A percentile compares a stretch with the other conserved stretches of the same genome.
These are phyloP conservation scores for Lepidium didymum DNA, from an alignment of 345 rosid genomes.

Conservation along the genomic window DNA sequence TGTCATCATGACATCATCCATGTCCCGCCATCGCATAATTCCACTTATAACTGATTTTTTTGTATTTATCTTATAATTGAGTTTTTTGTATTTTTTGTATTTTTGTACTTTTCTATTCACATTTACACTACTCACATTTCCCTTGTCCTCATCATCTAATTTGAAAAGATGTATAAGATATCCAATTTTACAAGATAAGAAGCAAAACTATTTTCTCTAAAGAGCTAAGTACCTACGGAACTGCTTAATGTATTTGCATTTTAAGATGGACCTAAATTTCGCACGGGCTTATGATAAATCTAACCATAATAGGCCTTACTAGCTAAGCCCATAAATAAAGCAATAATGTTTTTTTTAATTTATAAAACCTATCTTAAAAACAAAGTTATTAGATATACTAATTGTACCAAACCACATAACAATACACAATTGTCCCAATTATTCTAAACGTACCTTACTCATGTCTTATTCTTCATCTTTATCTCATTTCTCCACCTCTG, in stretches of 20 bases:
- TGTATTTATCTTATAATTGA: slow-evolving; percentile 7
- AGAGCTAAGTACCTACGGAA: not conserved
- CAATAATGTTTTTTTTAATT: too few relatives aligned
- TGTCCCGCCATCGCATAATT: slow-evolving; percentile 18
- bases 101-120: not conserved
- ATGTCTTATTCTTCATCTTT: too few relatives aligned
- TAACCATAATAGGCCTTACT: not conserved
- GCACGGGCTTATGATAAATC: not conserved
- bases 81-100: slow-evolving; percentile 12
- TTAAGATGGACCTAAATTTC: not conserved
- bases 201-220: not conserved
- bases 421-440: too few relatives aligned
- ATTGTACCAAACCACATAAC: too few relatives aligned
- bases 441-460: too few relatives aligned
- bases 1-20: slow-evolving; percentile 19
- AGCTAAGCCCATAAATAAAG: not conserved
- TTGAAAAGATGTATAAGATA: not conserved
- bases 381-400: too few relatives aligned
- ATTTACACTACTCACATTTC: slow-evolving; percentile 1
- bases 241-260: not conserved
- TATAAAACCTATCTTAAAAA: too few relatives aligned
- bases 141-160: not conserved
- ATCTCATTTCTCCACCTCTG: too few relatives aligned
- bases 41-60: slow-evolving; percentile 1
- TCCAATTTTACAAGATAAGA: not conserved